Conservation (phyloP, 2,329 filamentous ascomycete genomes). For the Claviceps pazoutovae region DNA sequence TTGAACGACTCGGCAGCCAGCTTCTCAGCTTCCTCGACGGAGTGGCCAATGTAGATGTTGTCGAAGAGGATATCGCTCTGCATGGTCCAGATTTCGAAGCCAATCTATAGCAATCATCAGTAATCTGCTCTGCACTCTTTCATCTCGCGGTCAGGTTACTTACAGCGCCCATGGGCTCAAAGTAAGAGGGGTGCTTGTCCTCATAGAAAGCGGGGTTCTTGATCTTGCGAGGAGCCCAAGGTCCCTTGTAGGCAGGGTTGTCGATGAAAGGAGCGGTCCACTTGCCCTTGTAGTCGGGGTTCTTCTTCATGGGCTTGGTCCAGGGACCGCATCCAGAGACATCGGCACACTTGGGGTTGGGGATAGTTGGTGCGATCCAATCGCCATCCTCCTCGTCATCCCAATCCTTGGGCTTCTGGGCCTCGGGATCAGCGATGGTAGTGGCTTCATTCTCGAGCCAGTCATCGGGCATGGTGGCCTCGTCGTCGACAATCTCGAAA, state of each 20-base stretch:
- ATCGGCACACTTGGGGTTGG: conserved; percentile 93
- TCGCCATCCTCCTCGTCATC: conserved; percentile 99
- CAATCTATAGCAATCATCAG: conserved; percentile 46
- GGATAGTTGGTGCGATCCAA: conserved; percentile 78
- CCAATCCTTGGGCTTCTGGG: conserved; percentile 97
- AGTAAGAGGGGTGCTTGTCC: conserved; percentile 92
- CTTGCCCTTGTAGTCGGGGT: conserved; percentile 97
- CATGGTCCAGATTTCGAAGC: conserved; percentile 99
- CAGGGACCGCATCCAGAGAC: conserved; percentile 88
- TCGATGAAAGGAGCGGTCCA: conserved; percentile 88
- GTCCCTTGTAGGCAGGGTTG: conserved; percentile 96
- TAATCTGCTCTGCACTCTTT: not conserved
- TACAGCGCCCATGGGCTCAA: conserved; percentile 95
- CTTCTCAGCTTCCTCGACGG: conserved; percentile 78
- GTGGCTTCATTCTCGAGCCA: conserved; percentile 86
- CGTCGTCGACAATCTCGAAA: conserved; percentile 88
- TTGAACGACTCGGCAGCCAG: conserved; percentile 82
- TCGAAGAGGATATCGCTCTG: conserved; percentile 97
- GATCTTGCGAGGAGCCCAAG: conserved; percentile 91
- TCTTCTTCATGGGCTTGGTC: conserved; percentile 83
- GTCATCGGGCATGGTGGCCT: conserved; percentile 81
- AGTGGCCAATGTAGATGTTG: conserved; percentile 99
- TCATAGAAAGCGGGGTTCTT: conserved; percentile 92
- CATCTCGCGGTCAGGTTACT: conserved; percentile 28
- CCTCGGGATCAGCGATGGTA: conserved; percentile 80